These are phyloP conservation scores for Hericium erinaceus DNA, from an alignment of 768 basidiomycete species.

Conservation along the genomic window DNA sequence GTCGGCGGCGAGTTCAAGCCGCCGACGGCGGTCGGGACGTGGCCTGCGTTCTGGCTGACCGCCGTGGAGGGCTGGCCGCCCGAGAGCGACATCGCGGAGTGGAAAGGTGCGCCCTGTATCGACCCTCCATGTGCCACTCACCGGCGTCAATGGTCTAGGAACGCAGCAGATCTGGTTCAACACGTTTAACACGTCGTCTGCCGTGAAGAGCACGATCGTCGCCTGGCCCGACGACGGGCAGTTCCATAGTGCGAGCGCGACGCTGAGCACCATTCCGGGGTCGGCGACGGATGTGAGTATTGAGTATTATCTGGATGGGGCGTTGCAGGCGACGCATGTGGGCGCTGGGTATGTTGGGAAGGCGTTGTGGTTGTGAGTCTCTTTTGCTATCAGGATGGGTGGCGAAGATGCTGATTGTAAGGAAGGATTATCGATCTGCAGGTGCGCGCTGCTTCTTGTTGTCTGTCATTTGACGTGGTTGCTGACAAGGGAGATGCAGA, in stretches of 20 bases:
- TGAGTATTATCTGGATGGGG: slow-evolving; percentile 33
- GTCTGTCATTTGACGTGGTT: neutral
- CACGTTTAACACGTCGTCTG: slow-evolving; percentile 37
- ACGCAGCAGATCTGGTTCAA: slow-evolving; percentile 29
- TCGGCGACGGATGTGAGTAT: slow-evolving; percentile 27
- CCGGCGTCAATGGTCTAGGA: neutral
- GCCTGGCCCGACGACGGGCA: slow-evolving; percentile 34
- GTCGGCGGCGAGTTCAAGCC: slow-evolving; percentile 35
- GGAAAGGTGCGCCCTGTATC: slow-evolving; percentile 23
- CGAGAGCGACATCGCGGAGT: slow-evolving; percentile 35
- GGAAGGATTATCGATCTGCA: neutral
- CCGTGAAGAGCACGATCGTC: slow-evolving; percentile 31
- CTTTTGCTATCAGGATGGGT: neutral
- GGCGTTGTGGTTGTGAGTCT: slow-evolving; percentile 32
- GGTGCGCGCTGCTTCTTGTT: neutral
- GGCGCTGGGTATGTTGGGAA: slow-evolving; percentile 32
- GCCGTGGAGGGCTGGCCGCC: slow-evolving; percentile 35
- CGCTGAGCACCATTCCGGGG: slow-evolving; percentile 30
- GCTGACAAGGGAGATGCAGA: slow-evolving; percentile 17
- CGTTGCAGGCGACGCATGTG: slow-evolving; percentile 27
- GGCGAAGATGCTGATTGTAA: neutral
- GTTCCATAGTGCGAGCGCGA: slow-evolving; percentile 34
- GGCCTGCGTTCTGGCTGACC: slow-evolving; percentile 36
- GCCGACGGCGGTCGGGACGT: slow-evolving; percentile 30
- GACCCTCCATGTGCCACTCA: no score